phyloP scores from a whole-genome alignment of 768 basidiomycete species.

The Clitopilus hobsonii region DNA sequence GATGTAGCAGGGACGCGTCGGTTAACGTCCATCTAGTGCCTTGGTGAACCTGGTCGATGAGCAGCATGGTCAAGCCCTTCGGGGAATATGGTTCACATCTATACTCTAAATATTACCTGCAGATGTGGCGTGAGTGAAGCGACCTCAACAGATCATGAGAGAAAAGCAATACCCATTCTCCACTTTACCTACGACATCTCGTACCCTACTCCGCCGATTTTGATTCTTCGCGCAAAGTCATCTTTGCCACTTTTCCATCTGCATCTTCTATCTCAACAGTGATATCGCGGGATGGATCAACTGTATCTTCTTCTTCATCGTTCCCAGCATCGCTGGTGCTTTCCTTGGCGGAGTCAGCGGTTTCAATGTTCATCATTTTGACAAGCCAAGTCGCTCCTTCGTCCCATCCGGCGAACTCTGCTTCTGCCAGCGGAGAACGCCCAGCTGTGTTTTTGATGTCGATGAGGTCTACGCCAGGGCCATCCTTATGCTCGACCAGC shows the following conservation, averaged over 20 bases:
- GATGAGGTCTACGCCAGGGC: conserved; percentile 65
- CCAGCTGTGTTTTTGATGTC: conserved; percentile 74
- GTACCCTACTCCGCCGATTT: not conserved
- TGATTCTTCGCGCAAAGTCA: conserved; percentile 41
- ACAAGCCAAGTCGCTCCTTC: conserved; percentile 84
- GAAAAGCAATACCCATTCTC: too few relatives aligned
- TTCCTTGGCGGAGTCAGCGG: conserved; percentile 30
- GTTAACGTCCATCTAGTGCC: not conserved
- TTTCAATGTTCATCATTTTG: conserved; percentile 71
- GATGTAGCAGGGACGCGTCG: not conserved
- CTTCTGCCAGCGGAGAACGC: conserved; percentile 75
- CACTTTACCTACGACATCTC: too few relatives aligned
- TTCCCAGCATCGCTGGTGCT: conserved; percentile 2
- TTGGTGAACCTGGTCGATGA: not conserved
- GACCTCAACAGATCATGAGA: too few relatives aligned
- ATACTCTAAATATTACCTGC: too few relatives aligned
- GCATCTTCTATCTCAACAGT: conserved; percentile 72
- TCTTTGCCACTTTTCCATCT: conserved; percentile 61
- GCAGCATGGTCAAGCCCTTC: not conserved
- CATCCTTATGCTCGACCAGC: conserved; percentile 51
- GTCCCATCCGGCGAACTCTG: conserved; percentile 75
- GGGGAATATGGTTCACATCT: not conserved
- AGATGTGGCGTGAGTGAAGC: not conserved
- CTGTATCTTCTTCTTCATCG: conserved; percentile 27
- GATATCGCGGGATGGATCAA: conserved; percentile 36